Percentiles rank a stretch among this genome's conserved stretches.
Conservation (phyloP, 192 early-diverging fungal genomes). For the Backusella macrospora region DNA sequence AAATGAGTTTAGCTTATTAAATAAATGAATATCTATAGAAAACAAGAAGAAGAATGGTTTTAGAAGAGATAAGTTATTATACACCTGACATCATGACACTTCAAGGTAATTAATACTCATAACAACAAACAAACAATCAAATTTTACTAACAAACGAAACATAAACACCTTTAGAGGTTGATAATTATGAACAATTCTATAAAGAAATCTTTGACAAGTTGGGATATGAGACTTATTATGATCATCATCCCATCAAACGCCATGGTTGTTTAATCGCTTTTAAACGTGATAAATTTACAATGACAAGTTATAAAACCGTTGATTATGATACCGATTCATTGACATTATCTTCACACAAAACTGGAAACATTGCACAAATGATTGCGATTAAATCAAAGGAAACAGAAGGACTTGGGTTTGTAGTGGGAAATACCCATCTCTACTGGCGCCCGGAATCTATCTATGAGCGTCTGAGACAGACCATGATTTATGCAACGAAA, state of each 20-base stretch:
- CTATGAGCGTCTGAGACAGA: conserved; percentile 42
- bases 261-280: conserved; percentile 42
- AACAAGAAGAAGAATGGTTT: conserved; percentile 38
- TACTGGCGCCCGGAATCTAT: conserved; percentile 40
- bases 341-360: conserved; percentile 25
- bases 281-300: conserved; percentile 16
- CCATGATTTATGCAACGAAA: conserved; percentile 17
- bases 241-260: conserved; percentile 32
- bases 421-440: conserved; percentile 43
- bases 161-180: conserved; percentile 33
- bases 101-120: conserved; percentile 29
- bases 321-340: conserved; percentile 32
- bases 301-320: conserved; percentile 11
- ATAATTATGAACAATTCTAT: conserved; percentile 38
- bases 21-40: conserved; percentile 33
- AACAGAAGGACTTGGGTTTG: conserved; percentile 2
- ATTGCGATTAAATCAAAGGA: conserved; percentile 23
- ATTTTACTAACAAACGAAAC: neutral
- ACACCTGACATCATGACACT: conserved; percentile 37
- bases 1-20: neutral
- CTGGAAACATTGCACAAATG: conserved; percentile 39
- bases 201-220: conserved; percentile 21
- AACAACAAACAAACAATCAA: neutral
- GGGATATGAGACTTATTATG: conserved; percentile 25
- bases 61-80: conserved; percentile 37